Evolutionary conservation across 208 protist species (phyloP).

Genomic region (Tritrichomonas musculus): DNA sequence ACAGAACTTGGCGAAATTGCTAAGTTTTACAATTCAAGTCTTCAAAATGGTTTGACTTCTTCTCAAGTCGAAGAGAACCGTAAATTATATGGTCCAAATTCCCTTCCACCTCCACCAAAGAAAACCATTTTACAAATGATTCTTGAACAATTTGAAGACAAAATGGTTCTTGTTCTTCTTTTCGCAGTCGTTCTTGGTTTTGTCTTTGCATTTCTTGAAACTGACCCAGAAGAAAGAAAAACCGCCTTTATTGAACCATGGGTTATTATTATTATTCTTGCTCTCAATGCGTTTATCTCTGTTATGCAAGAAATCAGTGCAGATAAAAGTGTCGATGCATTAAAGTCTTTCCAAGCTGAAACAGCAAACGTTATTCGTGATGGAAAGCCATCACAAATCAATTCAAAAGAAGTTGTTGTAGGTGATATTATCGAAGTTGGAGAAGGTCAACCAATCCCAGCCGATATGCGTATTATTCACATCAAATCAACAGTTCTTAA

Average conservation of each 20-base stretch:
- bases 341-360: slow-evolving; percentile 52
- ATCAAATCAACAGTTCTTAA: slow-evolving; percentile 59
- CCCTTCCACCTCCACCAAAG: slow-evolving; percentile 2
- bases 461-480: slow-evolving; percentile 74
- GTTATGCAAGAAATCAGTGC: slow-evolving; percentile 78
- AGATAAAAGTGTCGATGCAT: slow-evolving; percentile 66
- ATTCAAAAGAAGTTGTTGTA: slow-evolving; percentile 71
- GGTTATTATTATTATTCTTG: slow-evolving; percentile 82
- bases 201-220: slow-evolving; percentile 63
- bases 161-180: slow-evolving; percentile 70
- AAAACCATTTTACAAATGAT: slow-evolving; percentile 69
- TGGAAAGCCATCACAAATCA: slow-evolving; percentile 52
- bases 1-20: background rate
- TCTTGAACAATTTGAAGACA: slow-evolving; percentile 72
- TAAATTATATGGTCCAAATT: background rate
- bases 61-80: background rate
- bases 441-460: slow-evolving; percentile 81
- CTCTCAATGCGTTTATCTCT: slow-evolving; percentile 76
- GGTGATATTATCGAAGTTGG: slow-evolving; percentile 81
- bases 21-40: background rate
- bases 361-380: slow-evolving; percentile 56
- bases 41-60: background rate
- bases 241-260: slow-evolving; percentile 72
- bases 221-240: slow-evolving; percentile 39
- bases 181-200: slow-evolving; percentile 67